These are phyloP conservation scores for Quercus aquifolioides DNA, from an alignment of 306 rosid species.

Conservation along the genomic window DNA sequence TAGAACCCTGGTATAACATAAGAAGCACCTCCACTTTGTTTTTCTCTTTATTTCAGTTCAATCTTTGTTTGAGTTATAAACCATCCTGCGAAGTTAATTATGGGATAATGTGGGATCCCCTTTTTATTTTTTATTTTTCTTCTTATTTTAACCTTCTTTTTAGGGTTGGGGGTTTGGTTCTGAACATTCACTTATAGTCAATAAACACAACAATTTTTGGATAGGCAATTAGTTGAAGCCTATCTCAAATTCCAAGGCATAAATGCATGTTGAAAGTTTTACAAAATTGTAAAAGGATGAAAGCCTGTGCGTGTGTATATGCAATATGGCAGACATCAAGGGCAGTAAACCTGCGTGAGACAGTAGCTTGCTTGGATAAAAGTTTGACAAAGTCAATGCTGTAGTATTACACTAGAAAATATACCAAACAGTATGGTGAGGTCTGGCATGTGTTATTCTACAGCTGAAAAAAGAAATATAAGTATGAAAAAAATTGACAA, in stretches of 20 bases:
- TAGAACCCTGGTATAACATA: too few species aligned
- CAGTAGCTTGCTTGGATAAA: background rate
- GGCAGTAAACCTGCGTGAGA: background rate
- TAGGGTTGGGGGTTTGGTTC: background rate
- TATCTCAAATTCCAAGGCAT: background rate
- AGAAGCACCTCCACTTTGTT: too few species aligned
- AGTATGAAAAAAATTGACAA: background rate
- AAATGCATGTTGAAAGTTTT: slow-evolving; percentile 1
- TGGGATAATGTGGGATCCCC: too few species aligned
- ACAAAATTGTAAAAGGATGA: background rate
- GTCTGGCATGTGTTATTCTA: background rate
- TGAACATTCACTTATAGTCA: background rate
- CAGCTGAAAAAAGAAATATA: background rate
- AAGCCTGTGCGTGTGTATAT: slow-evolving; percentile 2
- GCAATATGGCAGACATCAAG: background rate
- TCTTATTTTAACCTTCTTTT: too few species aligned
- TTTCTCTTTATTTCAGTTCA: too few species aligned
- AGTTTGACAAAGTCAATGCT: background rate
- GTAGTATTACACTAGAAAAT: background rate
- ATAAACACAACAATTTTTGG: background rate
- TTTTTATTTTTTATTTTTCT: too few species aligned
- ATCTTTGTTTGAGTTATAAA: too few species aligned
- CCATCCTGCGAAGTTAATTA: too few species aligned
- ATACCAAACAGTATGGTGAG: background rate
- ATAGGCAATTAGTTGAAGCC: background rate